Conservation (phyloP, 1,284 basidiomycete species). For the Cutaneotrichosporon cavernicola region DNA sequence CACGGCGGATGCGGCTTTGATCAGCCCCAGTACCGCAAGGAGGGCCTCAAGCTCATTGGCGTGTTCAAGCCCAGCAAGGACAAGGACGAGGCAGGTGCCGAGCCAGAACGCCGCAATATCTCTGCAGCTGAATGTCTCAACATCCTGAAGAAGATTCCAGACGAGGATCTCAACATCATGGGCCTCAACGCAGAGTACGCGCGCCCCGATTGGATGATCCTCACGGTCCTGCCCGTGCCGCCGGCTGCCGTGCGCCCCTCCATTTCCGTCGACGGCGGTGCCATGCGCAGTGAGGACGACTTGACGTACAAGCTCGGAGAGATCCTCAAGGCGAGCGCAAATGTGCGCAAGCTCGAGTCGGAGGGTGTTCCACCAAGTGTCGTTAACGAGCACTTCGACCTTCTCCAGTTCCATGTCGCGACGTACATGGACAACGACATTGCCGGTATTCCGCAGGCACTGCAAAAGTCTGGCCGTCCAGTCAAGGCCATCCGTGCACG, state of each 20-base stretch:
- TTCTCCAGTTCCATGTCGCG: constrained; percentile 97
- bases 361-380: constrained; percentile 97
- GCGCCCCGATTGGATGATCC: constrained; percentile 98
- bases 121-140: constrained; percentile 87
- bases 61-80: constrained; percentile 93
- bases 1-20: constrained; percentile 94
- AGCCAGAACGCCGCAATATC: constrained; percentile 86
- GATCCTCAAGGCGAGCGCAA: constrained; percentile 92
- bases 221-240: constrained; percentile 95
- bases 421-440: constrained; percentile 99
- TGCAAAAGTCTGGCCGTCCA: constrained; percentile 96
- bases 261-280: constrained; percentile 93
- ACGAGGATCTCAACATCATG: constrained; percentile 83
- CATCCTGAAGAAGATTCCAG: constrained; percentile 88
- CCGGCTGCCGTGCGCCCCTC: constrained; percentile 97
- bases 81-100: constrained; percentile 75
- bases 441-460: constrained; percentile 92
- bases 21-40: constrained; percentile 89
- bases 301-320: constrained; percentile 98
- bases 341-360: constrained; percentile 87
- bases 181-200: constrained; percentile 95
- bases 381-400: constrained; percentile 92
- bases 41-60: constrained; percentile 93
- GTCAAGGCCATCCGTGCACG: constrained; percentile 98
- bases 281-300: constrained; percentile 96